Percentiles rank a stretch among this genome's conserved stretches.
Conservation (phyloP, 306 rosid genomes). For the Quercus wislizeni region DNA sequence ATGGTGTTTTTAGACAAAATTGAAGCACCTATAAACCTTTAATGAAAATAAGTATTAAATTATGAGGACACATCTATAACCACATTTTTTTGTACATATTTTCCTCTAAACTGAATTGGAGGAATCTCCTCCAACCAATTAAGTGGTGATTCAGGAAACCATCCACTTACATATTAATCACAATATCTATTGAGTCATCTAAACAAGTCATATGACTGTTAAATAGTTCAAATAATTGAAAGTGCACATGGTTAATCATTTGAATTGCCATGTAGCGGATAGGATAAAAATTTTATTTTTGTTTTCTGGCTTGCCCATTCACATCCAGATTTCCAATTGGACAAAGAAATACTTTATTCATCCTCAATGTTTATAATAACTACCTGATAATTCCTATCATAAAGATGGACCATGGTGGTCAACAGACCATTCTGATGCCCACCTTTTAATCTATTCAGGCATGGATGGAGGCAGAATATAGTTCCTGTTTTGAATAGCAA, state of each 20-base stretch:
- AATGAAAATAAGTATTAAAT: constrained; percentile 7
- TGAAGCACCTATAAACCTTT: constrained; percentile 17
- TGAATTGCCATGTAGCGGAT: too few relatives aligned
- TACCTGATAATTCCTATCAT: not conserved
- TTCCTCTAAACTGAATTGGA: too few relatives aligned
- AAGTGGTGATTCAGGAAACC: too few relatives aligned
- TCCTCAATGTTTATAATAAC: not conserved
- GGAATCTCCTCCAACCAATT: too few relatives aligned
- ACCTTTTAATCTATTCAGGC: not conserved
- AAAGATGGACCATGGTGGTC: not conserved
- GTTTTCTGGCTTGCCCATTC: not conserved
- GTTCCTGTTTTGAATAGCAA: not conserved
- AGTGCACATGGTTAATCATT: too few relatives aligned
- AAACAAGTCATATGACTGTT: too few relatives aligned
- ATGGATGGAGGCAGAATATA: not conserved
- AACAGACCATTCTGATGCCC: not conserved
- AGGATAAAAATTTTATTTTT: too few relatives aligned
- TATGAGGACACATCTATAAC: not conserved
- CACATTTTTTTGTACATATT: not conserved
- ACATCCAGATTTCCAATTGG: not conserved
- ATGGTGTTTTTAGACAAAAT: not conserved
- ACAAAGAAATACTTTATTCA: not conserved
- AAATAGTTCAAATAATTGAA: too few relatives aligned
- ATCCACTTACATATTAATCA: too few relatives aligned
- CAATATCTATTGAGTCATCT: too few relatives aligned